Conservation (phyloP, 768 basidiomycete species). For the Russula olivacea region DNA sequence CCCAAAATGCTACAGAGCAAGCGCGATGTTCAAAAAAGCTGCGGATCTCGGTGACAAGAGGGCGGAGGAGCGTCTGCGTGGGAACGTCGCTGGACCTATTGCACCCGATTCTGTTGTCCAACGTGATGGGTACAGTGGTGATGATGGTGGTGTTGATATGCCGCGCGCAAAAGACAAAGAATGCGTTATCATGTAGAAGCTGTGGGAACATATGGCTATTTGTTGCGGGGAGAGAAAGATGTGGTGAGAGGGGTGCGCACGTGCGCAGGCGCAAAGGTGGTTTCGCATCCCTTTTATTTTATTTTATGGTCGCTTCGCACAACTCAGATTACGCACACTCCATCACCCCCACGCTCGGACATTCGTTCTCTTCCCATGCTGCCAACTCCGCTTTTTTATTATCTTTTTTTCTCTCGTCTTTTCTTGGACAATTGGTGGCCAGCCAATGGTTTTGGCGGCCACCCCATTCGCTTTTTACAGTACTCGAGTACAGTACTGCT, state of each 20-base stretch:
- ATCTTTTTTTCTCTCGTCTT: background rate
- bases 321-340: background rate
- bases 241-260: background rate
- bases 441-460: background rate
- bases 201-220: background rate
- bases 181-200: conserved; percentile 76
- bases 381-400: background rate
- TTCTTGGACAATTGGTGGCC: background rate
- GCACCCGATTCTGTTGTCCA: conserved; percentile 55
- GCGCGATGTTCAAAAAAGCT: conserved; percentile 81
- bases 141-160: conserved; percentile 28
- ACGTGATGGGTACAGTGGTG: conserved; percentile 43
- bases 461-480: background rate
- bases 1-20: conserved; percentile 44
- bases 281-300: no score
- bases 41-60: conserved; percentile 93
- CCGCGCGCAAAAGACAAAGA: conserved; percentile 70
- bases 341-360: background rate
- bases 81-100: conserved; percentile 48
- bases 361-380: background rate
- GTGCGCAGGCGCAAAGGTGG: background rate
- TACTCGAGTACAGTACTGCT: background rate
- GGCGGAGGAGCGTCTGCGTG: conserved; percentile 74
- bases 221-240: background rate
- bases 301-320: background rate